These are phyloP conservation scores for Pseudisothecium myosuroides DNA, from an alignment of 225 moss, liverwort and hornwort species.

Conservation along the genomic window DNA sequence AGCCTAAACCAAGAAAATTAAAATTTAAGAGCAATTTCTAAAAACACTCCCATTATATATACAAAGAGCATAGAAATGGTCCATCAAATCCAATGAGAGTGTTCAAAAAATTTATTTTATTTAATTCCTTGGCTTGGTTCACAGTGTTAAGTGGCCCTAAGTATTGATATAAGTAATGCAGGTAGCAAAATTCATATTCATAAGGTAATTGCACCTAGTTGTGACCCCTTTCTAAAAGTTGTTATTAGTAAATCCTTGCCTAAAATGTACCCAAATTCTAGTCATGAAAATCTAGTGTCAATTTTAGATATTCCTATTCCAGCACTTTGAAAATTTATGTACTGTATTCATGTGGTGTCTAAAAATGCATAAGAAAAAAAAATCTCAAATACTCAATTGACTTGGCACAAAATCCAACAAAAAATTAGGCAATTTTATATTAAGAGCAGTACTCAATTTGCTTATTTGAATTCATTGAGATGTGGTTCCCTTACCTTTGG, in stretches of 20 bases:
- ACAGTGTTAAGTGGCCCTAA: not conserved
- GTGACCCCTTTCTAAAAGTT: no score
- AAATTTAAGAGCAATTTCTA: not conserved
- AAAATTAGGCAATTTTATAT: not conserved
- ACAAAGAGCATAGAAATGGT: not conserved
- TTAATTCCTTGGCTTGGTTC: rapidly evolving
- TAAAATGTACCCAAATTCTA: not conserved
- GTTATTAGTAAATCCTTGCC: no score
- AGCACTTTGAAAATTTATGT: not conserved
- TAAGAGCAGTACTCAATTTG: not conserved
- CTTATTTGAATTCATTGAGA: not conserved
- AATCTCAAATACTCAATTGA: not conserved
- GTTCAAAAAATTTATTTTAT: rapidly evolving
- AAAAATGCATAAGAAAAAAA: not conserved
- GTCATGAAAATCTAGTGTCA: rapidly evolving
- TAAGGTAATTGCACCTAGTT: no score
- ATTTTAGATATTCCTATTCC: not conserved
- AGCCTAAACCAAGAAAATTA: no score
- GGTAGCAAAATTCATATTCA: not conserved
- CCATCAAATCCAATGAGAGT: not conserved
- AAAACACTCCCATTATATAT: not conserved
- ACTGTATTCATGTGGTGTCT: rapidly evolving
- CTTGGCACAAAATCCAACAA: not conserved
- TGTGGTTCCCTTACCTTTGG: not conserved
- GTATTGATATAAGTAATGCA: not conserved